A percentile compares a stretch with the other conserved stretches of the same genome.
Evolutionary conservation across 176 grass and related monocot genomes (phyloP).

Genomic region (Zoysia pacifica): DNA sequence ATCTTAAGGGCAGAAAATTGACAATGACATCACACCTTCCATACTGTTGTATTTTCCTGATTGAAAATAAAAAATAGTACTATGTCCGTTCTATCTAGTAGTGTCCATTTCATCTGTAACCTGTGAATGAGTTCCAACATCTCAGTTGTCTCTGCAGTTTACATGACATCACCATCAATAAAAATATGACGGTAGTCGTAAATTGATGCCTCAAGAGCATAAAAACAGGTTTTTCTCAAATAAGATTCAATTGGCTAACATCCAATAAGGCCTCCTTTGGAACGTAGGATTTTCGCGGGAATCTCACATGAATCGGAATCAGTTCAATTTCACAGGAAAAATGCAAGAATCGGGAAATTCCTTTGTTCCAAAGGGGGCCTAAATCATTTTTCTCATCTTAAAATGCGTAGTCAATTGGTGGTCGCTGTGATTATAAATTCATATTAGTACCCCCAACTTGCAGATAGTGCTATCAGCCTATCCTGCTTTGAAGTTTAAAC

Average conservation of each 20-base stretch:
- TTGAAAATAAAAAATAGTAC: not conserved
- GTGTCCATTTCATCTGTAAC: not conserved
- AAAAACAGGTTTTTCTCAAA: no score
- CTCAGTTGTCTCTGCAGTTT: slow-evolving; percentile 6
- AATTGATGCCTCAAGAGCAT: no score
- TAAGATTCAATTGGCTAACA: not conserved
- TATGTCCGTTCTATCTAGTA: not conserved
- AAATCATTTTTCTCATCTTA: not conserved
- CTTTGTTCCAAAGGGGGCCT: no score
- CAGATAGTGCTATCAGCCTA: slow-evolving; percentile 14
- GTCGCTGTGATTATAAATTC: not conserved
- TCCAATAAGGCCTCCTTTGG: not conserved
- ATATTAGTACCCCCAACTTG: slow-evolving; percentile 8
- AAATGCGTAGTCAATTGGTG: slow-evolving; percentile 20
- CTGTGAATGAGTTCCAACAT: not conserved
- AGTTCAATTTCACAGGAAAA: no score
- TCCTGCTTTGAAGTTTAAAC: slow-evolving; percentile 4
- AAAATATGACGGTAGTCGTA: no score
- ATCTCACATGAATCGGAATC: no score
- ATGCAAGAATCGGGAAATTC: no score
- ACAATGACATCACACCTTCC: not conserved
- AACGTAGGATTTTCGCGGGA: no score
- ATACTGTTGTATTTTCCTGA: not conserved
- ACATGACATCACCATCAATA: slow-evolving; percentile 1
- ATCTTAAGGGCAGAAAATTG: not conserved